A percentile compares a stretch with the other conserved stretches of the same genome.
These are phyloP conservation scores for Fusarium buharicum DNA, from an alignment of 2,329 filamentous ascomycete species.

Conservation along the genomic window DNA sequence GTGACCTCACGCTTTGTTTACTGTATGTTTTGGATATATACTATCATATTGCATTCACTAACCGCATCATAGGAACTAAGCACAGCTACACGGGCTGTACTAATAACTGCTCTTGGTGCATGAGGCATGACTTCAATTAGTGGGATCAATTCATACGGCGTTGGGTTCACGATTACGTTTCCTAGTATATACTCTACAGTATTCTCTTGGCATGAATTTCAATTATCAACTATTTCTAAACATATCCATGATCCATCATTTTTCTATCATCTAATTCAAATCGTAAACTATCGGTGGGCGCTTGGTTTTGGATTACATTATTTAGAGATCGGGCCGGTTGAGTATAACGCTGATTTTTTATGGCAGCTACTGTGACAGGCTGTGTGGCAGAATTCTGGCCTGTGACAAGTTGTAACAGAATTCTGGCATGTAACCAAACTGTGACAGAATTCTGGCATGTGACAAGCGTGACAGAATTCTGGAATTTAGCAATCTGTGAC, in stretches of 20 bases:
- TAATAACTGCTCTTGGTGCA: constrained; percentile 5
- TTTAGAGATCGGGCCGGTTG: too few relatives aligned
- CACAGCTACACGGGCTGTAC: not conserved
- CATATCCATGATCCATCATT: not conserved
- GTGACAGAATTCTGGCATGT: too few relatives aligned
- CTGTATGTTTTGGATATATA: constrained; percentile 56
- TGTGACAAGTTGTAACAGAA: too few relatives aligned
- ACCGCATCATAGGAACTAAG: constrained; percentile 24
- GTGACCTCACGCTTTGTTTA: constrained; percentile 81
- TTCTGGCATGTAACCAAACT: too few relatives aligned
- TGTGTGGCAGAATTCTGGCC: too few relatives aligned
- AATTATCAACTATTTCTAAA: constrained; percentile 1
- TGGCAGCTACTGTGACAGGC: too few relatives aligned
- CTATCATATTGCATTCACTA: not conserved
- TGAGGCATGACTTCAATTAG: constrained; percentile 14
- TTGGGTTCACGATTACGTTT: constrained; percentile 21
- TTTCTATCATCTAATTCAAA: too few relatives aligned
- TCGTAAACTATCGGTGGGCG: too few relatives aligned
- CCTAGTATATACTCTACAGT: constrained; percentile 12
- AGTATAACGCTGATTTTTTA: too few relatives aligned
- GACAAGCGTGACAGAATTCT: too few relatives aligned
- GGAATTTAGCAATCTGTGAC: too few relatives aligned
- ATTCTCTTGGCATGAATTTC: constrained; percentile 12
- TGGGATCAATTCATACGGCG: constrained; percentile 13
- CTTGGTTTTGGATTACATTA: too few relatives aligned